Base-by-base conservation (phyloP, 1,284 basidiomycete genomes). In the Wolfiporia cocos region DNA sequence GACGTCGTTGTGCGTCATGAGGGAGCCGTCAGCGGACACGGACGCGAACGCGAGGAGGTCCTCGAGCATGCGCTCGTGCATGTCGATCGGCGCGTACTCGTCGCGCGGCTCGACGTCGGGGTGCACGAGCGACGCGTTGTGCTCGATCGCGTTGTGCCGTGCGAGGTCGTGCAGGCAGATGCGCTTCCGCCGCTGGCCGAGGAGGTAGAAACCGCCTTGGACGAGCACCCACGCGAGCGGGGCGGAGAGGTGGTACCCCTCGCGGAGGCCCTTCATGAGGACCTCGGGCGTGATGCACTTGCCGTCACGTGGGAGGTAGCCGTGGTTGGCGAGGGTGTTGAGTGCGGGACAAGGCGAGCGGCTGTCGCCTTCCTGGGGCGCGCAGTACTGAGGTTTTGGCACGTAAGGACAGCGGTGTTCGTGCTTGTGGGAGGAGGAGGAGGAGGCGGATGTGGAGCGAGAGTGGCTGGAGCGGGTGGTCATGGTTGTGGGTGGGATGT, bases 311-410 rank as follows among this genome's bases (percentile, higher is more conserved):
- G 63, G 63, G 23, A 72, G 45, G 20, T 62, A 74, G n/a, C 70
- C 65, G 29, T 73, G 70, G 44, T 74, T 72, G 1, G 71, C 71
- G 11, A 73, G 57, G 3, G 70, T 55, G 48, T 75, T 75, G 21
- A 73, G 54, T 0, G 69, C 78, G 5, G 78, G 72, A 41, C 71
- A 73, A 3, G 71, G 73, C 2, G 69, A 65, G 32, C 81, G 54
- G 17, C 33, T 39, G 22, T 59, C 55, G 34, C 43, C 48, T 7
- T 41, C 20, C 10, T 53, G 51, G 15, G 42, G 30, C 4, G 50
- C 43, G 30, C 35, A 49, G 48, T 49, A 59, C 17, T 49, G 39
- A 64, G 64, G 18, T 52, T 58, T 22, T 47, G 34, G 40, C 43
- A 43, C n/a, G 37, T 37, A 38, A 33, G 37, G 40, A 15, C 5